phyloP scores from a whole-genome alignment of 371 early-diverging fungal genomes.

The Dinochytrium kinnereticum region DNA sequence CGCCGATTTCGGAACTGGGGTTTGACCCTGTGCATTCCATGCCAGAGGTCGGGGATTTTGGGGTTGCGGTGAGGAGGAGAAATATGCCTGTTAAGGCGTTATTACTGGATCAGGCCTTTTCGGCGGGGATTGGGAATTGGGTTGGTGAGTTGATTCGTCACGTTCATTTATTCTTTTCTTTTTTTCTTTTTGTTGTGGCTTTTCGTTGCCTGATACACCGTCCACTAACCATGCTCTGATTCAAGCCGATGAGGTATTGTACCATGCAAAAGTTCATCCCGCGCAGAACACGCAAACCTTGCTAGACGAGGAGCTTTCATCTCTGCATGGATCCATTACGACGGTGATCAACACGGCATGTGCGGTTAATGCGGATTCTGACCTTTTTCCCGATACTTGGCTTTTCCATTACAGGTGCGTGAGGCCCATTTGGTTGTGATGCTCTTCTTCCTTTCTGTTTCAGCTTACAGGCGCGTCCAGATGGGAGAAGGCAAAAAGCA shows the following conservation, averaged over 20 bases:
- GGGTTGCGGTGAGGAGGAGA: constrained; percentile 40
- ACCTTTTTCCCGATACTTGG: constrained; percentile 65
- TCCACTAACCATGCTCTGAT: no score
- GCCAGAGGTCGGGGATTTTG: constrained; percentile 52
- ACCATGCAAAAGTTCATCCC: constrained; percentile 67
- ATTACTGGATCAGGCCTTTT: constrained; percentile 63
- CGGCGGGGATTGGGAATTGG: constrained; percentile 76
- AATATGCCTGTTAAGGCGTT: constrained; percentile 63
- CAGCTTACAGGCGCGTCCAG: not conserved
- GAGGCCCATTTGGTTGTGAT: no score
- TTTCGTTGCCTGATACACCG: no score
- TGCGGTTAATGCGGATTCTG: constrained; percentile 62
- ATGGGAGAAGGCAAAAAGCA: constrained; percentile 33
- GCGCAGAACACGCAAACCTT: constrained; percentile 57
- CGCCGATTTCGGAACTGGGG: constrained; percentile 62
- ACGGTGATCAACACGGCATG: constrained; percentile 57
- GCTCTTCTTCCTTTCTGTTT: not conserved
- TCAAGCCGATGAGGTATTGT: constrained; percentile 69
- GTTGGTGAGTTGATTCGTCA: no score
- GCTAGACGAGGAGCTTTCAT: constrained; percentile 46
- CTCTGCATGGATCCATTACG: constrained; percentile 49
- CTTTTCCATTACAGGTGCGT: constrained; percentile 63
- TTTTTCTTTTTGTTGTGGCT: no score
- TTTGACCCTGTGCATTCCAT: constrained; percentile 63
- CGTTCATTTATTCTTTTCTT: no score